Conservation (phyloP, 805 yeast genomes). For the Cyberlindnera maritima region DNA sequence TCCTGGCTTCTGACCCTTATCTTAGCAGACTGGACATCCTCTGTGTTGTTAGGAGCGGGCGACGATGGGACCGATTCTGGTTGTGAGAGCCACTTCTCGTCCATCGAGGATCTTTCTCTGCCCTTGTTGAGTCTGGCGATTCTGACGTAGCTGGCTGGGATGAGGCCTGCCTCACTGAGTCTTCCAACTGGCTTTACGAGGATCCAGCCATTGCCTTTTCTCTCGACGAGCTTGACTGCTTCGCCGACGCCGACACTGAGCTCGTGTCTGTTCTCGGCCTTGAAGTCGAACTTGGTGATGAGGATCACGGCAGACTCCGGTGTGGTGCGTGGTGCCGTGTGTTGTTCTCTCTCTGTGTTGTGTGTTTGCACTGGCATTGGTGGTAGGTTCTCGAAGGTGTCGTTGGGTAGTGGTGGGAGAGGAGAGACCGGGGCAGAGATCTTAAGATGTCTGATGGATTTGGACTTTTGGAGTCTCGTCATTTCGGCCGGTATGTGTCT, state of each 20-base stretch:
- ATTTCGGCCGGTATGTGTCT: neutral
- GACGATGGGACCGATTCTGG: neutral
- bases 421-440: conserved; percentile 15
- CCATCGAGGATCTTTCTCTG: conserved; percentile 14
- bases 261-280: conserved; percentile 43
- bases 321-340: conserved; percentile 11
- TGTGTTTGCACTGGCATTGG: neutral
- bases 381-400: neutral
- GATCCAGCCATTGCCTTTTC: conserved; percentile 52
- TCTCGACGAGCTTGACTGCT: conserved; percentile 46
- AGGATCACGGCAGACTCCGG: conserved; percentile 31
- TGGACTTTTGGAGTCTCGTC: conserved; percentile 9
- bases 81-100: conserved; percentile 21
- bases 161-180: conserved; percentile 44
- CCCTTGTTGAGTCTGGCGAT: conserved; percentile 41
- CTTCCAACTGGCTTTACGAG: conserved; percentile 53
- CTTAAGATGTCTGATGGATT: conserved; percentile 13
- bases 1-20: conserved; percentile 12
- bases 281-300: conserved; percentile 44
- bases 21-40: neutral
- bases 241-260: conserved; percentile 48
- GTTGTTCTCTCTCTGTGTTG: too few relatives aligned
- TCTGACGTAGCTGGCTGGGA: conserved; percentile 49
- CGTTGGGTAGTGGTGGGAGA: conserved; percentile 9
- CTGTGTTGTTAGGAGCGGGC: neutral